phyloP scores from a whole-genome alignment of 2,329 filamentous ascomycete species.

The Paecilomyces dactylethromorphus region DNA sequence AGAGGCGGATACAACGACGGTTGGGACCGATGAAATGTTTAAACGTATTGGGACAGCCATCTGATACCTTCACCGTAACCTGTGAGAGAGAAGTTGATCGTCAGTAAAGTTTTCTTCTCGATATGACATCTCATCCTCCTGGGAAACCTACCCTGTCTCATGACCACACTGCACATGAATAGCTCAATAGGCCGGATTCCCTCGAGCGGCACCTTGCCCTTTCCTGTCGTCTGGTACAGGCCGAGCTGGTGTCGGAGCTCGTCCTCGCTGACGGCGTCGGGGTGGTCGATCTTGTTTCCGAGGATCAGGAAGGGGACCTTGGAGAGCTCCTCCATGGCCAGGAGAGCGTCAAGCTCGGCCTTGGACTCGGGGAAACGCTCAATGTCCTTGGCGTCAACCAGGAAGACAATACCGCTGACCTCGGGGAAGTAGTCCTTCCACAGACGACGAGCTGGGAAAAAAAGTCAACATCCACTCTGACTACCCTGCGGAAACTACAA shows the following conservation, averaged over 20 bases:
- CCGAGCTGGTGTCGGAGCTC: conserved; percentile 88
- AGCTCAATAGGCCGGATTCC: conserved; percentile 93
- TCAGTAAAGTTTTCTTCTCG: not conserved
- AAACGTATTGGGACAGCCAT: conserved; percentile 91
- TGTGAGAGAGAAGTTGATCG: conserved; percentile 22
- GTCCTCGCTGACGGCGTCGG: conserved; percentile 90
- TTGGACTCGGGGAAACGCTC: conserved; percentile 93
- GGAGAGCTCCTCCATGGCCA: conserved; percentile 92
- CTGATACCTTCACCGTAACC: conserved; percentile 84
- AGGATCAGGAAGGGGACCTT: conserved; percentile 96
- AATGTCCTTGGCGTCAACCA: conserved; percentile 94
- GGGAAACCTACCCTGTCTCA: conserved; percentile 70
- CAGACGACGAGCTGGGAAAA: conserved; percentile 66
- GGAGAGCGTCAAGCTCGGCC: conserved; percentile 89
- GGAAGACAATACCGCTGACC: conserved; percentile 93
- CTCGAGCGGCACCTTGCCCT: conserved; percentile 88
- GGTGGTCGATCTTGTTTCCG: conserved; percentile 99
- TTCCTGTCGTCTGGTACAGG: conserved; percentile 91
- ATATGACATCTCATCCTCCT: not conserved
- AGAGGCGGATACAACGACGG: not conserved
- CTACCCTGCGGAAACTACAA: not conserved
- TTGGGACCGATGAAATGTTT: conserved; percentile 27
- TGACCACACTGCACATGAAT: conserved; percentile 98
- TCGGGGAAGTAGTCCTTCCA: conserved; percentile 98
- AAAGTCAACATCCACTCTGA: conserved; percentile 4